Evolutionary conservation across 495 filamentous ascomycete genomes (phyloP).

Genomic region (Evansstolkia leycettana): DNA sequence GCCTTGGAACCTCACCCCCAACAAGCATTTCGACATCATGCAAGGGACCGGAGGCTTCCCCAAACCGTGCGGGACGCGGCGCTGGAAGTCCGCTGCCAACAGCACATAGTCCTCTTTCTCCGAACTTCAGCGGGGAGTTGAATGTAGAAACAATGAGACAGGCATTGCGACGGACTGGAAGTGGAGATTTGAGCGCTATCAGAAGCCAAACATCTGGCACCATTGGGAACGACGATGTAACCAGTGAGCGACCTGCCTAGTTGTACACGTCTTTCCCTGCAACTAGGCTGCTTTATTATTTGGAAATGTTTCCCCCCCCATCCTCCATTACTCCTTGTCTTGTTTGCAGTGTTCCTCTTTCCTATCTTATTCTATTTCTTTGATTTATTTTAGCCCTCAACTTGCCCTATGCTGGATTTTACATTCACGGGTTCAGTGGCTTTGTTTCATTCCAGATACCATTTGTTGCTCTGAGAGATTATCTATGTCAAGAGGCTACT

Average conservation of each 20-base stretch:
- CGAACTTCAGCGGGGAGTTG: constrained; percentile 49
- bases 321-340: too few relatives aligned
- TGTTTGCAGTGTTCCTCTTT: too few relatives aligned
- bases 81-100: constrained; percentile 9
- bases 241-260: constrained; percentile 17
- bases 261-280: too few relatives aligned
- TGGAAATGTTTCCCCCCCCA: too few relatives aligned
- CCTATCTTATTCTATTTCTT: too few relatives aligned
- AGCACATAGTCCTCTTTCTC: constrained; percentile 33
- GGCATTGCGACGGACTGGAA: constrained; percentile 56
- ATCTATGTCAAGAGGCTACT: too few relatives aligned
- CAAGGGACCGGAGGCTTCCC: constrained; percentile 52
- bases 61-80: constrained; percentile 22
- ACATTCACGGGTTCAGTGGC: too few relatives aligned
- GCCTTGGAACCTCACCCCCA: constrained; percentile 49
- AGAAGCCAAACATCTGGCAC: constrained; percentile 52
- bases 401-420: too few relatives aligned
- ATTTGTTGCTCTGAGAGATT: too few relatives aligned
- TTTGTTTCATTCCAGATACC: too few relatives aligned
- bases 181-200: constrained; percentile 58
- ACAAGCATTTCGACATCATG: constrained; percentile 54
- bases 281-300: too few relatives aligned
- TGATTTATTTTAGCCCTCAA: too few relatives aligned
- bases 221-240: constrained; percentile 25
- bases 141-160: constrained; percentile 87